A percentile compares a stretch with the other conserved stretches of the same genome.
Evolutionary conservation across 441 rosid species (phyloP).

Genomic region (Macaranga tanarius): DNA sequence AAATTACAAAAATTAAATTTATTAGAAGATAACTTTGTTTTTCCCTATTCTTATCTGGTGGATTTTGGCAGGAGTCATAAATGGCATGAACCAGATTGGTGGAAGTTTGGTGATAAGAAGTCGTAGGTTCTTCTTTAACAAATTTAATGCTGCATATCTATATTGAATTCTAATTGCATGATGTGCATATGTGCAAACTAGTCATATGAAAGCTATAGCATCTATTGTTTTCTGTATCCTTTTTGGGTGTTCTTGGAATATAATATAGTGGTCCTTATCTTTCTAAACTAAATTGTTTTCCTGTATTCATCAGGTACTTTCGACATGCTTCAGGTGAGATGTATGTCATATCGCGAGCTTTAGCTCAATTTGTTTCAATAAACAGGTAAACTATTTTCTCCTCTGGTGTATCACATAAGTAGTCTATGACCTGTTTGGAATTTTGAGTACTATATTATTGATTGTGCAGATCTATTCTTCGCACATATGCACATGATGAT

Average conservation of each 20-base stretch:
- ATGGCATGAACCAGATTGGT: constrained; percentile 99
- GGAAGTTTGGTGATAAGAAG: constrained; percentile 96
- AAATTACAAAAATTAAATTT: not conserved
- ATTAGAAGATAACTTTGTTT: constrained; percentile 4
- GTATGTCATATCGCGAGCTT: constrained; percentile 69
- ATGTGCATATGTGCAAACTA: not conserved
- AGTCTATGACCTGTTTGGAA: not conserved
- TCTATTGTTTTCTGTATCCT: not conserved
- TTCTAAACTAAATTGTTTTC: not conserved
- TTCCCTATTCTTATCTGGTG: constrained; percentile 21
- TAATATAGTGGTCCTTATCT: not conserved
- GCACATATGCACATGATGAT: constrained; percentile 85
- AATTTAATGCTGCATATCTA: not conserved
- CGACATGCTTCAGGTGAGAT: constrained; percentile 96
- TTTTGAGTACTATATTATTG: constrained; percentile 21
- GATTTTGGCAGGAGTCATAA: constrained; percentile 63
- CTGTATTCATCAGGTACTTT: constrained; percentile 59
- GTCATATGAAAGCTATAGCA: not conserved
- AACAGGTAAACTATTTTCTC: constrained; percentile 54
- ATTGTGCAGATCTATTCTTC: constrained; percentile 63
- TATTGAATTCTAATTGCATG: not conserved
- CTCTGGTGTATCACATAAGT: constrained; percentile 1
- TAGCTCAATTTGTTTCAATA: constrained; percentile 81
- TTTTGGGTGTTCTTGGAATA: not conserved
- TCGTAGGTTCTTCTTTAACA: constrained; percentile 50